Evolutionary conservation across 176 grass and related monocot species (phyloP), one percentile per base, ranked within the genome.

Genomic region (Paspalum vaginatum): DNA sequence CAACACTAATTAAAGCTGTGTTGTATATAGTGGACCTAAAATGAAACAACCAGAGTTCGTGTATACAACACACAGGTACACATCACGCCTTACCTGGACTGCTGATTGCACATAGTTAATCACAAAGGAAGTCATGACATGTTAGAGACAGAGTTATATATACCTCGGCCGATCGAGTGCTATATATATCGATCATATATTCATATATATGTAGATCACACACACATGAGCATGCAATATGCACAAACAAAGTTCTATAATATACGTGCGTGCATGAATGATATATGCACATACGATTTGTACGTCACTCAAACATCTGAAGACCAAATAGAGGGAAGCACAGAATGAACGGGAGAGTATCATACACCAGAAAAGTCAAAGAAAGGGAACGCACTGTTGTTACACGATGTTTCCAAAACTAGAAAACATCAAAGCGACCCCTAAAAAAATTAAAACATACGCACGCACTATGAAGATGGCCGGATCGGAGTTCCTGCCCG

Each of bases 351-450:
- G 15, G 18, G 48, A n/a, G 21, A 24, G 21, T 61, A 61, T 61
- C 25, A 32, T 32, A 32, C 32, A 32, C 32, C 32, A 32, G 11
- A 60, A 60, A 60, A 60, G 25, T 1, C n/a, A 59, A 48, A 76
- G 59, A 77, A 68, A 20, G 18, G 8, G 44, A n/a, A 64, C 4
- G 2, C 51, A 68, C 42, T 75, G 75, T 59, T 76, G 65, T 60
- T 84, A 85, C 74, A 70, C 14, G 54, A 84, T 61, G 43, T 70
- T 25, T 85, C 27, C 54, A 42, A 40, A 51, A 78, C 9, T 51
- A 16, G 53, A 78, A 42, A 66, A 61, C 20, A 70, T 25, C 5
- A 52, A 26, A 57, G 20, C 1, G 16, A 81, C 2, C 15, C 62
- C 26, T 24, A 15, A 17, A 39, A 27, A 27, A 37, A 65, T 48